Evolutionary conservation across 257 asterid species (phyloP), one percentile per base, ranked within the genome.

Genomic region (Solanum chaucha): DNA sequence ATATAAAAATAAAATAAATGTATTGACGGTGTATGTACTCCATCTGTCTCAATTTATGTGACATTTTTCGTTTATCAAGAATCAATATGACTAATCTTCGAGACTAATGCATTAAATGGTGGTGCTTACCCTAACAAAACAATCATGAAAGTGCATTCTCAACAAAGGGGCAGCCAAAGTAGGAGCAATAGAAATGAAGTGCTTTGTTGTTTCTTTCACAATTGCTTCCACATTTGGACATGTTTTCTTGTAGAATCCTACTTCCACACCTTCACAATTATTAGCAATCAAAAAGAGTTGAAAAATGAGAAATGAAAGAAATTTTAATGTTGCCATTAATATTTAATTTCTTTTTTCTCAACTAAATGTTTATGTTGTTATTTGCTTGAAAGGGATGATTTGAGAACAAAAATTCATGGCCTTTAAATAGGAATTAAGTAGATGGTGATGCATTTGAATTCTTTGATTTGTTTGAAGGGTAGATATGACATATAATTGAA

Each of bases 251-350:
- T 92, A 92, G 82, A 58, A 92, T 17, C 89, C 90, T 15, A 90
- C 83, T 48, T 61, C 72, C 70, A 95, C 90, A 5, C 40, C 68
- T 86, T 91, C 92, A 32, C 91, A 26, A n/a, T 61, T 61, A 67
- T 24, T 59, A 11, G 84, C 88, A 3, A 67, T 82, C 2, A 83
- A 58, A n/a, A 88, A 19, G 15, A 86, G n/a, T 41, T 86, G 90
- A 86, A 90, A n/a, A 83, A 84, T 40, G 77, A 87, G 77, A 90
- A 88, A 58, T 6, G 83, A 70, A 14, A 87, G 28, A 55, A 46
- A 87, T 87, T 92, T 91, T 28, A 84, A 75, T 32, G 75, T 75
- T 82, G 84, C 92, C 93, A 91, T 92, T 77, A 71, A 10, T 12
- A 20, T 34, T 34, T 11, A 13, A 46, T 48, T 48, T 48, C 58